phyloP scores from a whole-genome alignment of 78 protist species.

The Bigelowiella natans region DNA sequence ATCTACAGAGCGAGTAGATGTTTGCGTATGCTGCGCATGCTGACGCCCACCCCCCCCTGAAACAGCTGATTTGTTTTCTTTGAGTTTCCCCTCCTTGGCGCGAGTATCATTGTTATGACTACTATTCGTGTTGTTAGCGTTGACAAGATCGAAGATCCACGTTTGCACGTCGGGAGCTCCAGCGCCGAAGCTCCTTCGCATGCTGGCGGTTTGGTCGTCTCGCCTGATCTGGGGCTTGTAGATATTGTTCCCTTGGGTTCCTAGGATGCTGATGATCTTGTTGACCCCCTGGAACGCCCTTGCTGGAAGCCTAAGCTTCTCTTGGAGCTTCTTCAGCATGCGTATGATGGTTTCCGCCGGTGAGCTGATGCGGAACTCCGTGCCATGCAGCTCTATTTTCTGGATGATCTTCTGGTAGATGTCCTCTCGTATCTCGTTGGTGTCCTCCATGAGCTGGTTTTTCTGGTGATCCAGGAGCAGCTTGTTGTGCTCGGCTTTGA shows the following conservation, averaged over 20 bases:
- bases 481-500: neutral
- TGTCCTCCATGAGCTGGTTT: neutral
- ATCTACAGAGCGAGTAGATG: too few species aligned
- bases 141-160: too few species aligned
- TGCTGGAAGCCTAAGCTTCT: neutral
- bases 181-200: too few species aligned
- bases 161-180: too few species aligned
- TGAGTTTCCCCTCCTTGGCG: too few species aligned
- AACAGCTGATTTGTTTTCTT: too few species aligned
- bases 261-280: neutral
- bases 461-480: neutral
- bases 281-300: neutral
- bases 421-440: neutral
- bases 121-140: too few species aligned
- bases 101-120: too few species aligned
- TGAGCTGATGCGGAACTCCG: neutral
- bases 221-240: neutral
- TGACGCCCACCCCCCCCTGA: too few species aligned
- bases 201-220: too few species aligned
- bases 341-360: neutral
- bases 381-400: neutral
- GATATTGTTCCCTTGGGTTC: neutral
- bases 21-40: too few species aligned
- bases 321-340: neutral
- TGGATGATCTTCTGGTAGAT: neutral